These are phyloP conservation scores for Thermothelomyces thermophilus DNA, from an alignment of 2,329 filamentous ascomycete genomes.

Conservation along the genomic window DNA sequence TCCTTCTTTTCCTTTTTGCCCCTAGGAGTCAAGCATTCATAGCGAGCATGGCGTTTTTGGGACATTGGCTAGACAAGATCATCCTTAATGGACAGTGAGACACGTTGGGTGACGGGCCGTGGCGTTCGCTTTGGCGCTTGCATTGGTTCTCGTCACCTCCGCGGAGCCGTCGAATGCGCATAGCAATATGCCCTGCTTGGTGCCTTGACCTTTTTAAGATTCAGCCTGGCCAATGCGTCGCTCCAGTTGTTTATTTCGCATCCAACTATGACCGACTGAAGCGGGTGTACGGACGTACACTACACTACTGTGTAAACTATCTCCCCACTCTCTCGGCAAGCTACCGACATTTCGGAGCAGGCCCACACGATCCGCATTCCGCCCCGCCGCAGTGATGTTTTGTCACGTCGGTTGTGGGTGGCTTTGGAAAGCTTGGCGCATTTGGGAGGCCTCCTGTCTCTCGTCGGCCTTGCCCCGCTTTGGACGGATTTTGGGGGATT, in stretches of 20 bases:
- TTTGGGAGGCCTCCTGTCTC: slow-evolving; percentile 5
- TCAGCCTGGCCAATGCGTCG: no score
- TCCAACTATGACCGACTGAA: no score
- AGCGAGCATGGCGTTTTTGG: slow-evolving; percentile 10
- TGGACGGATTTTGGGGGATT: not conserved
- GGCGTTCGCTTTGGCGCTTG: not conserved
- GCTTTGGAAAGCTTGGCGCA: not conserved
- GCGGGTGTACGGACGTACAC: no score
- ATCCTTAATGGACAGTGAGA: not conserved
- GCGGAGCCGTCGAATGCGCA: not conserved
- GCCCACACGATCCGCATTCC: not conserved
- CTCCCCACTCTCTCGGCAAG: not conserved
- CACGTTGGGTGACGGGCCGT: not conserved
- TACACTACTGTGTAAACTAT: no score
- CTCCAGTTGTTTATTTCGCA: no score
- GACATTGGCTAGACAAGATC: slow-evolving; percentile 3
- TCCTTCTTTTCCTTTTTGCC: not conserved
- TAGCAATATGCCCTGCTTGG: no score
- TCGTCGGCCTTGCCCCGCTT: not conserved
- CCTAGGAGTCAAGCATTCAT: not conserved
- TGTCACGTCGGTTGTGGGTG: not conserved
- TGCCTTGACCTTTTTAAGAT: no score
- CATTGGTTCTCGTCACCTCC: not conserved
- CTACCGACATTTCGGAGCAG: slow-evolving; percentile 2
- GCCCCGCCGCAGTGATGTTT: not conserved